These are phyloP conservation scores for Miscanthus lutarioriparius DNA, from an alignment of 176 grass and related monocot species.

Conservation along the genomic window DNA sequence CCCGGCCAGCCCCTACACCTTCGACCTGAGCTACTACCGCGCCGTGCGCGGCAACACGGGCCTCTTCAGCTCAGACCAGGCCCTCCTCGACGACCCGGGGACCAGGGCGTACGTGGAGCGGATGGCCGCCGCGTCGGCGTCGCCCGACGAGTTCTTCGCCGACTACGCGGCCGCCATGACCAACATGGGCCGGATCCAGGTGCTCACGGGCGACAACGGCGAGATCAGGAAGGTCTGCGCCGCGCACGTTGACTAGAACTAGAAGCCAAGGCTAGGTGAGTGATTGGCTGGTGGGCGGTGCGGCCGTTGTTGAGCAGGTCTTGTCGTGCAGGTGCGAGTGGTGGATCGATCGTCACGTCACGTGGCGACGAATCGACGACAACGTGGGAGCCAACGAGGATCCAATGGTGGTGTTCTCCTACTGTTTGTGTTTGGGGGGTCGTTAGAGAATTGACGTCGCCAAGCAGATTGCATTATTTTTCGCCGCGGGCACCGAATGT, in stretches of 20 bases:
- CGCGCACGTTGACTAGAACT: slow-evolving; percentile 51
- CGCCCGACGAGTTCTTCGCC: slow-evolving; percentile 43
- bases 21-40: slow-evolving; percentile 57
- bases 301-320: background rate
- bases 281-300: background rate
- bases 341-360: background rate
- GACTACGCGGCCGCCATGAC: slow-evolving; percentile 59
- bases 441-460: background rate
- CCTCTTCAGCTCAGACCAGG: slow-evolving; percentile 54
- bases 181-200: slow-evolving; percentile 59
- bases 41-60: slow-evolving; percentile 11
- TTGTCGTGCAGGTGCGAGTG: background rate
- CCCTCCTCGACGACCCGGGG: slow-evolving; percentile 45
- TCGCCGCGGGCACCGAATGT: background rate
- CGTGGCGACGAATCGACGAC: background rate
- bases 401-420: background rate
- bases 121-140: slow-evolving; percentile 41
- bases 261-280: background rate
- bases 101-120: slow-evolving; percentile 47
- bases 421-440: background rate
- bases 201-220: slow-evolving; percentile 49
- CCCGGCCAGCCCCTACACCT: slow-evolving; percentile 20
- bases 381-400: background rate
- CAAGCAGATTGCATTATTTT: background rate
- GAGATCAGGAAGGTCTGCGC: slow-evolving; percentile 54